These are phyloP conservation scores for Leccinum imitatum DNA, from an alignment of 768 basidiomycete species.

Conservation along the genomic window DNA sequence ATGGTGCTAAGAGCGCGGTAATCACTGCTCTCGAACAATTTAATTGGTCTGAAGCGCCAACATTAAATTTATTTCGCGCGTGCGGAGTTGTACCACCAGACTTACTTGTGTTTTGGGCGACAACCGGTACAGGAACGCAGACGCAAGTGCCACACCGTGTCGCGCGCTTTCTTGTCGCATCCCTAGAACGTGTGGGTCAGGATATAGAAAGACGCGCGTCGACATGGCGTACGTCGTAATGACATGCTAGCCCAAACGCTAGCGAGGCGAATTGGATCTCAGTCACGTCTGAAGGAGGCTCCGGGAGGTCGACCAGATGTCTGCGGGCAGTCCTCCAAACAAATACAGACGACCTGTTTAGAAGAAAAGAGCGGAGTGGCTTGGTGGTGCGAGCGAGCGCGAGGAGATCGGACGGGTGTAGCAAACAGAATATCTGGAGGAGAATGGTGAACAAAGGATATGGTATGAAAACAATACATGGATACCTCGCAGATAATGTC, in stretches of 20 bases:
- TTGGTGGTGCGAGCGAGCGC: conserved; percentile 44
- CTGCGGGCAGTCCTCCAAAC: conserved; percentile 35
- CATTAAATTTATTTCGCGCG: neutral
- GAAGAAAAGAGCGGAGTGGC: conserved; percentile 40
- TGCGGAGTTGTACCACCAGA: neutral
- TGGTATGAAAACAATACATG: neutral
- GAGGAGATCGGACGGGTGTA: conserved; percentile 47
- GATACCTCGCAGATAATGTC: conserved; percentile 31
- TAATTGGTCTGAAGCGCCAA: conserved; percentile 19
- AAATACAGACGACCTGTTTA: conserved; percentile 30
- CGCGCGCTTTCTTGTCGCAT: conserved; percentile 24
- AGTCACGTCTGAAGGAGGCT: conserved; percentile 44
- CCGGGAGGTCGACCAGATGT: conserved; percentile 42
- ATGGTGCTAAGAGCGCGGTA: conserved; percentile 7
- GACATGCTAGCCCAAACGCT: conserved; percentile 46
- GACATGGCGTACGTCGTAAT: conserved; percentile 28
- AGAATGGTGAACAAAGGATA: neutral
- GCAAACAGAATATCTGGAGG: conserved; percentile 42
- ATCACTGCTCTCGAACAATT: conserved; percentile 10
- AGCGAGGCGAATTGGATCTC: conserved; percentile 54
- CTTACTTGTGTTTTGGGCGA: conserved; percentile 26
- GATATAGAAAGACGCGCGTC: neutral
- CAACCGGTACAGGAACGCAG: conserved; percentile 32
- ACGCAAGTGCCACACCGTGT: conserved; percentile 34
- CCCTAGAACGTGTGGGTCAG: conserved; percentile 17